These are phyloP conservation scores for Pyrenophora graminea DNA, from an alignment of 2,329 filamentous ascomycete genomes.

Conservation along the genomic window DNA sequence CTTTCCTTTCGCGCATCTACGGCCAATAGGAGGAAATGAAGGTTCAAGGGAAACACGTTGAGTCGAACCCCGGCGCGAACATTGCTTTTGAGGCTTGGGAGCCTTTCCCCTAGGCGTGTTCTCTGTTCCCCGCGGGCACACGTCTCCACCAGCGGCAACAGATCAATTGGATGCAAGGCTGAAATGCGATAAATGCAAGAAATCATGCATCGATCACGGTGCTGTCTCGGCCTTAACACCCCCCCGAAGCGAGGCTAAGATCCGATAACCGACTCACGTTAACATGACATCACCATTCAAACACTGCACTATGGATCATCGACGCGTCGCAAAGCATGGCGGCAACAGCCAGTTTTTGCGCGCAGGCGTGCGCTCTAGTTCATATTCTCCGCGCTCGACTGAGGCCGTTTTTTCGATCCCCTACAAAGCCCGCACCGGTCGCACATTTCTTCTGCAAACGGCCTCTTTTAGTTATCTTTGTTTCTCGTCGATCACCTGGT, in stretches of 20 bases:
- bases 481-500: background rate
- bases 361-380: conserved; percentile 4
- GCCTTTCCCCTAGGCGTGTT: background rate
- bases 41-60: too few species aligned
- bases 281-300: conserved; percentile 30
- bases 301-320: conserved; percentile 1
- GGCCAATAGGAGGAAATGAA: too few species aligned
- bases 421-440: conserved; percentile 4
- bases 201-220: conserved; percentile 17
- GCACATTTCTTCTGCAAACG: conserved; percentile 5
- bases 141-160: conserved; percentile 3
- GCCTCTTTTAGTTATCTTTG: background rate
- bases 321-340: conserved; percentile 18
- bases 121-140: conserved; percentile 16
- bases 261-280: conserved; percentile 6
- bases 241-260: conserved; percentile 21
- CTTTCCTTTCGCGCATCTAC: too few species aligned
- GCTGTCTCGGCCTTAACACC: conserved; percentile 15
- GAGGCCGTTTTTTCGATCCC: conserved; percentile 2
- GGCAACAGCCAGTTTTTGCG: conserved; percentile 6
- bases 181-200: conserved; percentile 2
- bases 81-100: background rate
- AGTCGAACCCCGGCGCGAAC: background rate
- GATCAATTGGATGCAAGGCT: conserved; percentile 15
- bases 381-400: background rate